Evolutionary conservation across 1,139 yeast species (phyloP).

Genomic region (Debaryomycetaceae sp.): DNA sequence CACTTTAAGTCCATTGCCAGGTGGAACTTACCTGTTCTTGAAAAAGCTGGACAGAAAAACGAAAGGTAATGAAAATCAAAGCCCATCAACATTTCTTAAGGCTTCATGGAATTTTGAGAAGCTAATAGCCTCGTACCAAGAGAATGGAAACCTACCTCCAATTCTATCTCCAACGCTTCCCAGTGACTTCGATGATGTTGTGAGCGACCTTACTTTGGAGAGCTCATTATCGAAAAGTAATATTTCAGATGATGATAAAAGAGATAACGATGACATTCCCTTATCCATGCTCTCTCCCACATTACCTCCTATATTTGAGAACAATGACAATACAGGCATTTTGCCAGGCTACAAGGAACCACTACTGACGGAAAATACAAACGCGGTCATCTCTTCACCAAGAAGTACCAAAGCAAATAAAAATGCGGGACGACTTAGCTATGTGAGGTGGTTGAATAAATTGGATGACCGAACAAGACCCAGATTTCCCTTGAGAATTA

Average conservation of each 20-base stretch:
- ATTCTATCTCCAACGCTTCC: constrained; percentile 43
- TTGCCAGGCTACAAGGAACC: background rate
- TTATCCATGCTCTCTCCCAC: constrained; percentile 35
- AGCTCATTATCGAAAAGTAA: constrained; percentile 4
- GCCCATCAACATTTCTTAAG: background rate
- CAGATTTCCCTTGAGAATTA: constrained; percentile 28
- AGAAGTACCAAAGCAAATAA: background rate
- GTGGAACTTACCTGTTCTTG: background rate
- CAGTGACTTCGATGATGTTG: constrained; percentile 2
- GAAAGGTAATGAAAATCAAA: background rate
- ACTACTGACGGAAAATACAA: background rate
- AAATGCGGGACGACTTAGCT: background rate
- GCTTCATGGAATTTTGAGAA: constrained; percentile 43
- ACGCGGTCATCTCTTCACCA: background rate
- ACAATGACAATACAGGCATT: background rate
- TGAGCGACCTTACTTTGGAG: background rate
- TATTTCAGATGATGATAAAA: constrained; percentile 8
- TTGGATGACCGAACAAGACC: constrained; percentile 22
- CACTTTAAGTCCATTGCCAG: background rate
- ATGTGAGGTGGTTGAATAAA: constrained; percentile 34
- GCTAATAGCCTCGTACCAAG: constrained; percentile 32
- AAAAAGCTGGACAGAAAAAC: background rate
- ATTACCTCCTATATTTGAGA: constrained; percentile 28
- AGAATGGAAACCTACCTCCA: constrained; percentile 36
- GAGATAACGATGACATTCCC: constrained; percentile 21